phyloP scores from a whole-genome alignment of 2,329 filamentous ascomycete species.

The Arthrocladium fulminans region DNA sequence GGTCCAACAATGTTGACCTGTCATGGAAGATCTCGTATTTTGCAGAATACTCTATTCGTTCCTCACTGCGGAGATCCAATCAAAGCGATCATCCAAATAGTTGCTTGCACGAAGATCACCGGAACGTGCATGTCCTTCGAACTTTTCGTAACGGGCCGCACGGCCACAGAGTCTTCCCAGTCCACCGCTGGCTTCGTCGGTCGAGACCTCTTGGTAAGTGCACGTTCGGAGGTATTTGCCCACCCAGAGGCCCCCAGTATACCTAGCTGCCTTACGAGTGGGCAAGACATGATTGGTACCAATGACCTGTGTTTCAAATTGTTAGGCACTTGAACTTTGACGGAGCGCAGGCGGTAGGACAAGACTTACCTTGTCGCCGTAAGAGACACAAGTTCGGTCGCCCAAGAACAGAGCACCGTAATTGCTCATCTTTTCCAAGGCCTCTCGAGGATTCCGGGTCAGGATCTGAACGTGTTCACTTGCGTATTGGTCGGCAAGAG shows the following conservation, averaged over 20 bases:
- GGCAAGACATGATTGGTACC: constrained; percentile 49
- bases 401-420: constrained; percentile 46
- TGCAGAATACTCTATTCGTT: no score
- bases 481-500: constrained; percentile 41
- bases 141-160: constrained; percentile 42
- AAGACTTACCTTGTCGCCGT: constrained; percentile 42
- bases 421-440: constrained; percentile 43
- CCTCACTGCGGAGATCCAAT: no score
- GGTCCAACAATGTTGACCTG: no score
- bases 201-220: constrained; percentile 46
- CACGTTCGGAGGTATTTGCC: constrained; percentile 46
- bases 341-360: not conserved
- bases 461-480: constrained; percentile 47
- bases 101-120: constrained; percentile 41
- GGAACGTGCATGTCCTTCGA: constrained; percentile 46
- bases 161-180: constrained; percentile 43
- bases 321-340: not conserved
- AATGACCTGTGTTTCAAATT: constrained; percentile 37
- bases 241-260: constrained; percentile 48
- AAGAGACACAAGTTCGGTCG: constrained; percentile 45
- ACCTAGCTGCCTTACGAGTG: constrained; percentile 40
- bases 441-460: constrained; percentile 39
- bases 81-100: constrained; percentile 34
- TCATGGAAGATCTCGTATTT: no score
- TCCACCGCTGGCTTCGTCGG: constrained; percentile 37